Evolutionary conservation across 768 basidiomycete genomes (phyloP).

Genomic region (Boletus bicolor): DNA sequence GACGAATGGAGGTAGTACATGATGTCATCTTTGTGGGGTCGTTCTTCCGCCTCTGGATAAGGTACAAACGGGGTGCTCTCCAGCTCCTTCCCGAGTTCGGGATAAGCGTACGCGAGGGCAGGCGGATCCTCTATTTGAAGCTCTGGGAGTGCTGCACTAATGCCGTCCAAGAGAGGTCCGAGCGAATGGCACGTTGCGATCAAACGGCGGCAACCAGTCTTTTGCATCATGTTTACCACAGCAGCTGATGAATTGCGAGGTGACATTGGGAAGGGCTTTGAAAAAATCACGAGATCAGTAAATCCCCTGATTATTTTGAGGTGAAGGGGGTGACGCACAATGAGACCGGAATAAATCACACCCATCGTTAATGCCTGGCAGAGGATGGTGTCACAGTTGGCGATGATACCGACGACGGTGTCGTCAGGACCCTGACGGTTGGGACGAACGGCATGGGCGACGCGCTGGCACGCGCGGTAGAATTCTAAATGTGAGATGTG

Average conservation of each 20-base stretch:
- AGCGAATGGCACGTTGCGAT: slow-evolving; percentile 35
- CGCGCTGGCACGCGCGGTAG: slow-evolving; percentile 41
- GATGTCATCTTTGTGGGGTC: too few relatives aligned
- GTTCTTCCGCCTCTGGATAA: too few relatives aligned
- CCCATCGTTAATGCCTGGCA: slow-evolving; percentile 43
- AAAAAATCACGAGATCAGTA: too few relatives aligned
- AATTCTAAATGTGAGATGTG: slow-evolving; percentile 42
- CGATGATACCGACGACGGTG: slow-evolving; percentile 36
- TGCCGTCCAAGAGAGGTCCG: slow-evolving; percentile 26
- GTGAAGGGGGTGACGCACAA: neutral
- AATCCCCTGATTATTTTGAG: neutral
- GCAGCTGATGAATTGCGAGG: slow-evolving; percentile 37
- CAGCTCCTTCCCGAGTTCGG: too few relatives aligned
- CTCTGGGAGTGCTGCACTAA: slow-evolving; percentile 7
- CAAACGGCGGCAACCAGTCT: slow-evolving; percentile 38
- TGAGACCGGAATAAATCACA: slow-evolving; percentile 18
- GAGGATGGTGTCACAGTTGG: slow-evolving; percentile 37
- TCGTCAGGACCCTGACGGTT: slow-evolving; percentile 29
- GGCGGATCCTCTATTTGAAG: too few relatives aligned
- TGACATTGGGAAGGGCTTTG: slow-evolving; percentile 33
- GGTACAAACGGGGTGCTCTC: too few relatives aligned
- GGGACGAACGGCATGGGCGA: slow-evolving; percentile 39
- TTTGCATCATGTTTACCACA: slow-evolving; percentile 34
- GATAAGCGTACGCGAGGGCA: too few relatives aligned
- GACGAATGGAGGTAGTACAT: slow-evolving; percentile 40